Evolutionary conservation across 495 filamentous ascomycete species (phyloP).

Genomic region (Copromyces sp.): DNA sequence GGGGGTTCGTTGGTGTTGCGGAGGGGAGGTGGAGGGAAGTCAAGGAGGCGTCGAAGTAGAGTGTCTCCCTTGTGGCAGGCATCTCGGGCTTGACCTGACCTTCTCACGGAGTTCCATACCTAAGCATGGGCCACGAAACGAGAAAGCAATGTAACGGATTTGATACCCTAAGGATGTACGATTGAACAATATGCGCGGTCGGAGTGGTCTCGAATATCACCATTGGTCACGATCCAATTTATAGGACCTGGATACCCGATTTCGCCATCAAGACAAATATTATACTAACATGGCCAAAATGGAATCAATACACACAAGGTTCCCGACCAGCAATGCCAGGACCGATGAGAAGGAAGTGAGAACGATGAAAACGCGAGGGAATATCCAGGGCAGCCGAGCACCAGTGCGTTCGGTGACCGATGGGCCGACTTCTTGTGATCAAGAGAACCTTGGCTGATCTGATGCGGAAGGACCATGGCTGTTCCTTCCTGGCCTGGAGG

Average conservation of each 20-base stretch:
- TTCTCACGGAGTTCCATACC: neutral
- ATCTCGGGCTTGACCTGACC: neutral
- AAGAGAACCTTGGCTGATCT: neutral
- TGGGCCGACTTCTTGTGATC: neutral
- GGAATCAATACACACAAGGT: neutral
- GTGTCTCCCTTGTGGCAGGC: neutral
- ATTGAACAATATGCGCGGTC: neutral
- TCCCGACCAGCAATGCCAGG: neutral
- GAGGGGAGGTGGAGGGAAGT: constrained; percentile 34
- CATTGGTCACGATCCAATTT: neutral
- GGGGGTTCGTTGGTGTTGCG: constrained; percentile 28
- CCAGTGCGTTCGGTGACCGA: neutral
- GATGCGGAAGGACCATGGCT: neutral
- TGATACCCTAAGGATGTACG: constrained; percentile 12
- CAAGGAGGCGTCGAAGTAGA: constrained; percentile 12
- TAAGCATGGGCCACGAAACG: neutral
- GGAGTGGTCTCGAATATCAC: neutral
- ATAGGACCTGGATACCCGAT: neutral
- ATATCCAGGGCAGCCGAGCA: neutral
- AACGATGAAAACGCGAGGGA: neutral
- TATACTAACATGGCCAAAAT: neutral
- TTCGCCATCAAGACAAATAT: neutral
- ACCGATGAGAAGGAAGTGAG: neutral
- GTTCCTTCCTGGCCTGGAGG: neutral
- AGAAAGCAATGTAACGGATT: neutral